Base-by-base conservation (phyloP, 2,329 filamentous ascomycete species). In the Neofusicoccum umdonicola region DNA sequence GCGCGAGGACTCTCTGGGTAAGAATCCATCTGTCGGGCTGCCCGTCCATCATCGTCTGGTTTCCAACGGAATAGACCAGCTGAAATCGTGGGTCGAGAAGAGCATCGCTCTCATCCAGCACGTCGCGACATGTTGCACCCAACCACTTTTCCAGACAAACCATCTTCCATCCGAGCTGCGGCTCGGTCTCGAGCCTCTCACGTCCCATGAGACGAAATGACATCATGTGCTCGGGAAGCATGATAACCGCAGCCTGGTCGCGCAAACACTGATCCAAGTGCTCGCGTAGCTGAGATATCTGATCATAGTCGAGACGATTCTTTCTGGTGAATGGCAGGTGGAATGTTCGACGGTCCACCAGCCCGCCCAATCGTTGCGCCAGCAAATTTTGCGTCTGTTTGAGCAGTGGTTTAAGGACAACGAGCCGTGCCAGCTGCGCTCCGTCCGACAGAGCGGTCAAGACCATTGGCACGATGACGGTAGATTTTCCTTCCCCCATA, bases 381-480 rank as follows among this genome's bases (percentile, higher is more conserved):
- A 90, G 76, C 62, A 86, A 81, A 22, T 88, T 80, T 1, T 81
- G 75, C 80, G 89, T 89, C 67, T 91, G 87, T 13, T 80, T 81
- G 0, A 84, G 82, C 41, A 90, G 82, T 0, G 88, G 81, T 66
- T 88, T 89, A 0, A 83, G 81, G 0, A 90, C 86, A 1, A 91
- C 73, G 0, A 90, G 81, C 2, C 87, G 22, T 77, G 85, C 83
- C 0, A 91, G 75, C 3, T 73, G 79, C 0, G 73, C 69, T 0
- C 79, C 77, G 52, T 90, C 77, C 0, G 85, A 84, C 0, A 90
- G 71, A 0, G 78, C 74, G 0, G 70, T 68, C 3, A 72, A 71
- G 15, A 75, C 65, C 0, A 74, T 73, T 0, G 74, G 76, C 0
- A 75, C 68, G 19, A 78, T 75, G 0, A 71, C 69, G 3, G 70